Percentiles rank a stretch among this genome's conserved stretches.
These are phyloP conservation scores for Cutaneotrichosporon dermatis DNA, from an alignment of 1,284 basidiomycete genomes.

Conservation along the genomic window DNA sequence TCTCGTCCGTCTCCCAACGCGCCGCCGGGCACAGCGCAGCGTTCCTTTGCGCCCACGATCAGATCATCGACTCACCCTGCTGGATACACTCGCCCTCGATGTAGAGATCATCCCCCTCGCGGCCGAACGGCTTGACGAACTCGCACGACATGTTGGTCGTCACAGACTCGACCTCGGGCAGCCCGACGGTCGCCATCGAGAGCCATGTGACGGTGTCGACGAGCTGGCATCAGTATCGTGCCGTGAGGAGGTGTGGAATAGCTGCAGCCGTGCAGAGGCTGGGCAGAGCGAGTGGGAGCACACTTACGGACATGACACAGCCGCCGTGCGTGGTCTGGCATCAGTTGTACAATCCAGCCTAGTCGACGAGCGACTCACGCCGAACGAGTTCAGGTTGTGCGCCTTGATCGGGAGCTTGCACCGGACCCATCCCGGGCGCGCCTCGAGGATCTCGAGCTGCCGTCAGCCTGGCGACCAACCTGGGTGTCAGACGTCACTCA, in stretches of 20 bases:
- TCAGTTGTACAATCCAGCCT: background rate
- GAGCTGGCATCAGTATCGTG: constrained; percentile 9
- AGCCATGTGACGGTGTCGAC: constrained; percentile 19
- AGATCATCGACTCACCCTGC: constrained; percentile 10
- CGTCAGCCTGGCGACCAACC: background rate
- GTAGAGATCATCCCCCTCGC: constrained; percentile 9
- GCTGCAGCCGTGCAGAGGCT: background rate
- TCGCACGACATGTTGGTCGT: constrained; percentile 16
- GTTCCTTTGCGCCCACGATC: background rate
- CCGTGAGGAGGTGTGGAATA: background rate
- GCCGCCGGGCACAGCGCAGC: no score
- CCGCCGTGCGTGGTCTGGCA: constrained; percentile 13
- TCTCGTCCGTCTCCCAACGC: no score
- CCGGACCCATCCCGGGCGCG: constrained; percentile 12
- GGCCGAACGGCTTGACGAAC: constrained; percentile 14
- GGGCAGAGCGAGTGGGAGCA: no score
- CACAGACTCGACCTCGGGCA: constrained; percentile 6
- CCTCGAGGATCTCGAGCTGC: constrained; percentile 16
- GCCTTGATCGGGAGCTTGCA: constrained; percentile 4
- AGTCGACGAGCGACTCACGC: constrained; percentile 5
- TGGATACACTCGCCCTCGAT: constrained; percentile 6
- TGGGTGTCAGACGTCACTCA: background rate
- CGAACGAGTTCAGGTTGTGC: constrained; percentile 13
- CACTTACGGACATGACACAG: constrained; percentile 14
- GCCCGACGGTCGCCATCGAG: constrained; percentile 9